phyloP scores from a whole-genome alignment of 208 protist species.

The Crithidia mellificae region DNA sequence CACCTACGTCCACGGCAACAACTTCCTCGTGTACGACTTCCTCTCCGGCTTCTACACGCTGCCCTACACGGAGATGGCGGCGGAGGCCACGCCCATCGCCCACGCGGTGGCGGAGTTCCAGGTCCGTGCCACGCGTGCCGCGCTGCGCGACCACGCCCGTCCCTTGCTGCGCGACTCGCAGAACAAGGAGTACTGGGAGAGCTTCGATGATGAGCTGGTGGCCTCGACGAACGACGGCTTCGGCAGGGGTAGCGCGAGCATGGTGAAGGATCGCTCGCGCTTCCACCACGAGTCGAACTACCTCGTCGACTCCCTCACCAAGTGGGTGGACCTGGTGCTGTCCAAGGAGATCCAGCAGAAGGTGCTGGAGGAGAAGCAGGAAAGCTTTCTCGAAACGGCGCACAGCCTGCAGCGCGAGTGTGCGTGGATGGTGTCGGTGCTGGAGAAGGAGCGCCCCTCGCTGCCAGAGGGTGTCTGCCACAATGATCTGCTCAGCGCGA shows the following conservation, averaged over 20 bases:
- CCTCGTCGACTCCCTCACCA: conserved; percentile 66
- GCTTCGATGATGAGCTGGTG: conserved; percentile 19
- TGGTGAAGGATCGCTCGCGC: conserved; percentile 29
- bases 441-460: conserved; percentile 29
- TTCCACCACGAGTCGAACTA: conserved; percentile 83
- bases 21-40: conserved; percentile 88
- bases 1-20: conserved; percentile 74
- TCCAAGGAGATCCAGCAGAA: conserved; percentile 61
- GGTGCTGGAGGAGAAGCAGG: conserved; percentile 55
- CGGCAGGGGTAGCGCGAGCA: not conserved
- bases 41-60: conserved; percentile 63
- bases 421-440: conserved; percentile 42
- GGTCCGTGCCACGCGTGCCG: conserved; percentile 68
- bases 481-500: conserved; percentile 92
- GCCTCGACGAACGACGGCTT: not conserved
- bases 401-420: conserved; percentile 47
- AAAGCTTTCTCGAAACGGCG: conserved; percentile 39
- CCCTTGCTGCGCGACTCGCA: conserved; percentile 46
- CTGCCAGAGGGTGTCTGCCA: conserved; percentile 84
- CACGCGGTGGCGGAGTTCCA: conserved; percentile 69
- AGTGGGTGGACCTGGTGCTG: conserved; percentile 64
- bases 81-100: conserved; percentile 55
- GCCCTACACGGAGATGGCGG: conserved; percentile 67
- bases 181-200: conserved; percentile 34
- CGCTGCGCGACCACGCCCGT: conserved; percentile 45